Evolutionary conservation across 306 rosid genomes (phyloP), one percentile per base, ranked within the genome.

Genomic region (Prunus armeniaca): DNA sequence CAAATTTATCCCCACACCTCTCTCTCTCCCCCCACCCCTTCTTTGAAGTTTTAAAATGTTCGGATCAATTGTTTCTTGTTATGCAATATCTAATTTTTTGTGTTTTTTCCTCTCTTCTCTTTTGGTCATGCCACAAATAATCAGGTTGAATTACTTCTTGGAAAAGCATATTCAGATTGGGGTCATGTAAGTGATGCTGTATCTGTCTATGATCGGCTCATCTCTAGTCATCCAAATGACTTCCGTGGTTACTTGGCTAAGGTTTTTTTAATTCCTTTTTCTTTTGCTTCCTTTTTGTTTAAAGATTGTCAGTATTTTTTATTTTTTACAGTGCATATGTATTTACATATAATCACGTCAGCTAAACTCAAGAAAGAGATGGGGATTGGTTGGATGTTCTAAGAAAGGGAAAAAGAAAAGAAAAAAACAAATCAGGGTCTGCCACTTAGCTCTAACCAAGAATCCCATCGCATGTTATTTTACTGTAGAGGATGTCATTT

Each of bases 201-300:
- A 47, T 82, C 98, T 51, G 94, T 94, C 68, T 94, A 91, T 64
- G 91, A 94, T 78, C 85, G 76, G 76, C 94, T 94, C 82, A 90
- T 94, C 81, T 81, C 94, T 74, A 75, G 84, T 78, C 88, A 90
- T 80, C 91, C 96, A 47, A 79, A 85, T 54, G 95, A 94, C 86
- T 94, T 94, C 83, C 98, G 97, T 17, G 96, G 96, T 77, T 94
- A 94, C 87, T 84, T 94, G 78, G 98, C 98, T 51, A 94, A 91
- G 98, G 97, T 90, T 65, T 69, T 57, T 69, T 45, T 66, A 25
- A 71, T 76, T 63, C 50, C 8, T 10, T 52, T 52, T 24, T 17
- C 43, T 54, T 22, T 17, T 15, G 12, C 43, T 64, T 51, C 20
- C 9, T 5, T 73, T 67, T 18, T 60, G 14, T 28, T 2, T 24